Evolutionary conservation across 345 rosid genomes (phyloP), one percentile per base, ranked within the genome.

Genomic region (Salix suchowensis): DNA sequence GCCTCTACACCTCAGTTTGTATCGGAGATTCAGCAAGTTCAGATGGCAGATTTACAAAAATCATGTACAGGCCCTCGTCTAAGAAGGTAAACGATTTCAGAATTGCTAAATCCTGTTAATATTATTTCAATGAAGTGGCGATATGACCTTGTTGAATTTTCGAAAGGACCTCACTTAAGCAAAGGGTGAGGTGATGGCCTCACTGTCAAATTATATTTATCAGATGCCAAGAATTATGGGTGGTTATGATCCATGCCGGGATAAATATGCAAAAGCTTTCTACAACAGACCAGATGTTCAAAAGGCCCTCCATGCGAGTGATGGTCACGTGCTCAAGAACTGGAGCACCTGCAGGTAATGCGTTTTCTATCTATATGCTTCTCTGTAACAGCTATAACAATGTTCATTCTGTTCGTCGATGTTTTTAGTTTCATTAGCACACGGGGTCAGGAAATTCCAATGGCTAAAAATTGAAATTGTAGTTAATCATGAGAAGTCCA

Each of bases 331-430:
- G 40, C 84, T 86, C 73, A 89, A 72, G 86, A 89, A 92, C 77
- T 96, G 99, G 99, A 91, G 81, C 84, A 96, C 92, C 70, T 96
- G 99, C 99, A 96, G 88, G 97, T 92, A 94, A 79, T 80, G 32
- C 16, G 40, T 60, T 19, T 42, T 24, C 36, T 26, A 34, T 60
- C 34, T 21, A 64, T 13, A 2, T 76, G 37, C 52, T 69, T 68
- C 64, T 66, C 28, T 14, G 1, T 12, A 28, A 26, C 28, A 40
- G 36, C 30, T 39, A 21, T 8, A 18, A 42, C 23, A 19, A 21
- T 54, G 21, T 23, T 23, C 3, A 42, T 19, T 24, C 24, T 40
- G 30, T 16, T 16, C 6, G 54, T 44, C 32, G 2, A 7, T 70
- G 55, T 42, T 7, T 37, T n/a, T 9, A 73, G 39, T n/a, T 55